These are phyloP conservation scores for Starmera caribaea DNA, from an alignment of 805 yeast genomes.

Conservation along the genomic window DNA sequence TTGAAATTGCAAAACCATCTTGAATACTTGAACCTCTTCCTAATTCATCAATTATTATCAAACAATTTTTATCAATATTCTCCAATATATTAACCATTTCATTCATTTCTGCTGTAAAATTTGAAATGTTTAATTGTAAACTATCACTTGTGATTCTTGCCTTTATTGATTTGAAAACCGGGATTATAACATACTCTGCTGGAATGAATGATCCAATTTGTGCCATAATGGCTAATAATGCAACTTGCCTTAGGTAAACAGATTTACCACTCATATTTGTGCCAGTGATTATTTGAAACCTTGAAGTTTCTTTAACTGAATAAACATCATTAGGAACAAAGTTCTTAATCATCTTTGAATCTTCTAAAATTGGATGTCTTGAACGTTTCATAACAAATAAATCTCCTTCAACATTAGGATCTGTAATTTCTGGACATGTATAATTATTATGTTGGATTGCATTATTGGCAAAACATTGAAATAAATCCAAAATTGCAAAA, in stretches of 20 bases:
- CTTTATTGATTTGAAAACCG: constrained; percentile 27
- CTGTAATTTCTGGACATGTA: constrained; percentile 27
- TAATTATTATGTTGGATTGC: constrained; percentile 17
- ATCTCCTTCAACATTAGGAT: constrained; percentile 10
- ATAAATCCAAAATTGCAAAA: constrained; percentile 30
- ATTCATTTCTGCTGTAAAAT: constrained; percentile 37
- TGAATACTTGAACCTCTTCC: constrained; percentile 42
- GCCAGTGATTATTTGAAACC: constrained; percentile 44
- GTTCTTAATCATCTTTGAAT: constrained; percentile 7
- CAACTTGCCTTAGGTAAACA: constrained; percentile 42
- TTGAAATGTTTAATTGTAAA: constrained; percentile 26
- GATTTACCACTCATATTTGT: constrained; percentile 61
- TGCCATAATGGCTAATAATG: constrained; percentile 38
- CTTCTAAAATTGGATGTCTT: constrained; percentile 35
- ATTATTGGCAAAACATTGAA: constrained; percentile 24
- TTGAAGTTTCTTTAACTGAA: constrained; percentile 24
- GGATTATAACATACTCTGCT: constrained; percentile 32
- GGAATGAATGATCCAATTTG: constrained; percentile 50
- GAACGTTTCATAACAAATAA: constrained; percentile 19
- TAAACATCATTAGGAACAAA: constrained; percentile 32
- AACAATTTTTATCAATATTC: constrained; percentile 19
- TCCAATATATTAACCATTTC: constrained; percentile 37
- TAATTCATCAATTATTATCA: constrained; percentile 44
- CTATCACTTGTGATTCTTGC: constrained; percentile 30
- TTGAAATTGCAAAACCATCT: constrained; percentile 45